Evolutionary conservation across 2,329 filamentous ascomycete species (phyloP).

Genomic region (Trichoderma endophyticum): DNA sequence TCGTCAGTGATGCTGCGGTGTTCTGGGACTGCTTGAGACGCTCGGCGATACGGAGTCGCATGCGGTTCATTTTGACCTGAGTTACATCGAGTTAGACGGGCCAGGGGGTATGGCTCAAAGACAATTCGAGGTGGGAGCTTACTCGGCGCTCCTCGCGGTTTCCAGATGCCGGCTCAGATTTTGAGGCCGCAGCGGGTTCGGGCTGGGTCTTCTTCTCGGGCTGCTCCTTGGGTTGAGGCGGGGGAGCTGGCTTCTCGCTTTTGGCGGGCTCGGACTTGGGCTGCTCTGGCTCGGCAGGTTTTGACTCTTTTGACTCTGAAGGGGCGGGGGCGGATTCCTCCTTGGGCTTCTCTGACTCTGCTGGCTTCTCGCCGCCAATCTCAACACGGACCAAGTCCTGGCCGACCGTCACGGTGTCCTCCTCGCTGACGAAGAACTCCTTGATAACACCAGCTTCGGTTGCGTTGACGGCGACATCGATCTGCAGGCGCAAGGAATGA

Average conservation of each 20-base stretch:
- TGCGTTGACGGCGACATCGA: slow-evolving; percentile 94
- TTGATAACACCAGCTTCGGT: slow-evolving; percentile 87
- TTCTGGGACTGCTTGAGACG: slow-evolving; percentile 99
- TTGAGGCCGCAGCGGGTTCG: slow-evolving; percentile 21
- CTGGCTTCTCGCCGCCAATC: slow-evolving; percentile 49
- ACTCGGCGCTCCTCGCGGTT: slow-evolving; percentile 85
- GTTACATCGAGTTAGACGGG: background rate
- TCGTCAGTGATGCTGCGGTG: slow-evolving; percentile 93
- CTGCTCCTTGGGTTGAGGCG: slow-evolving; percentile 16
- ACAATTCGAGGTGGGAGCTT: slow-evolving; percentile 38
- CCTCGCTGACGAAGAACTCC: slow-evolving; percentile 86
- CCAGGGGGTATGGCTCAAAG: background rate
- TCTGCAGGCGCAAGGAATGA: slow-evolving; percentile 48
- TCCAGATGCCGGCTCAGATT: slow-evolving; percentile 46
- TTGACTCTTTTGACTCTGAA: slow-evolving; percentile 11
- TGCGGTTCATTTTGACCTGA: slow-evolving; percentile 99
- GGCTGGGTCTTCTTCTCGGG: slow-evolving; percentile 28
- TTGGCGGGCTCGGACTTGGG: slow-evolving; percentile 30
- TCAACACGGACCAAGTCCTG: slow-evolving; percentile 88
- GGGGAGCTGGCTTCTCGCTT: slow-evolving; percentile 28
- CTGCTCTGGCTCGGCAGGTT: slow-evolving; percentile 8
- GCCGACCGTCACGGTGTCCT: slow-evolving; percentile 91
- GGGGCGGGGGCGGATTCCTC: background rate
- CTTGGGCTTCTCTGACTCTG: slow-evolving; percentile 23
- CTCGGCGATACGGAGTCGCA: slow-evolving; percentile 95